Conservation (phyloP, 768 basidiomycete species). For the Tulasnella sp. region DNA sequence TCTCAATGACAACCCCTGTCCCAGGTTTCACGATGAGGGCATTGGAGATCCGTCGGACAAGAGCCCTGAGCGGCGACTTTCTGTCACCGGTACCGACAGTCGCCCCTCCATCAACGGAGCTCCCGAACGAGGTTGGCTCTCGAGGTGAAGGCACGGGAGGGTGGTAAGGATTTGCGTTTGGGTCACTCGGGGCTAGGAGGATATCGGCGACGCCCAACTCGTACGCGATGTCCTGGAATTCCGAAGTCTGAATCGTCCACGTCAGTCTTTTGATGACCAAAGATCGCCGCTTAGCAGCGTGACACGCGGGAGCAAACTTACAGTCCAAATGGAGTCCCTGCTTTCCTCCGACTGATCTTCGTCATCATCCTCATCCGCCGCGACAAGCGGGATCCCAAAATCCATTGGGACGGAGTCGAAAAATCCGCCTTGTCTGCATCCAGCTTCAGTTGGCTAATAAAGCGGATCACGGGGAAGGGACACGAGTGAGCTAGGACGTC, state of each 20-base stretch:
- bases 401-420: background rate
- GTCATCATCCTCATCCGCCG: background rate
- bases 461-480: background rate
- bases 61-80: background rate
- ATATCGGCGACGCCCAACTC: slow-evolving; percentile 11
- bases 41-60: background rate
- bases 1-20: background rate
- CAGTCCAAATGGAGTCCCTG: background rate
- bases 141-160: background rate
- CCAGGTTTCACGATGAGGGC: background rate
- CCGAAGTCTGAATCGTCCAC: background rate
- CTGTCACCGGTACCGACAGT: background rate
- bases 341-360: slow-evolving; percentile 2
- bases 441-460: slow-evolving; percentile 5
- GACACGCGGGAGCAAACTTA: background rate
- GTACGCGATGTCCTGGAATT: slow-evolving; percentile 4
- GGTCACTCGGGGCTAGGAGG: slow-evolving; percentile 10
- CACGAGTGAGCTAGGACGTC: background rate
- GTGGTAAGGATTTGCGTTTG: slow-evolving; percentile 5
- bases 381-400: background rate
- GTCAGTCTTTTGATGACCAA: background rate
- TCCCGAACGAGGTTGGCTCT: background rate
- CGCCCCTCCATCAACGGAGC: background rate
- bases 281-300: background rate
- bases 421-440: slow-evolving; percentile 14